These are phyloP conservation scores for Pyrenochaeta sp. DNA, from an alignment of 2,329 filamentous ascomycete species.

Conservation along the genomic window DNA sequence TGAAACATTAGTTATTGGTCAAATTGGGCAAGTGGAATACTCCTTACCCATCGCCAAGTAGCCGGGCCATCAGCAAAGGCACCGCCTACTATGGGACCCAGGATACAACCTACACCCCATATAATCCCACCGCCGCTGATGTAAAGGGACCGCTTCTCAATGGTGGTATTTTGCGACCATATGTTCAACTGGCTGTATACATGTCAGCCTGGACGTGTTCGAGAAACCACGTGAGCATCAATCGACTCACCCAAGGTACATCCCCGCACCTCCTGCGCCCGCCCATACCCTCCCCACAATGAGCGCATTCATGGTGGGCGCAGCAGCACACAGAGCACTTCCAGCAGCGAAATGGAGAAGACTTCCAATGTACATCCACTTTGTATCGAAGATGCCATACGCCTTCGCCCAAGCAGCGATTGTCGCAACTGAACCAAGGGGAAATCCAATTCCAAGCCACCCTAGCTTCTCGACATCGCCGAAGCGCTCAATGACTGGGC, in stretches of 20 bases:
- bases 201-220: background rate
- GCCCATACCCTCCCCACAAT: conserved; percentile 56
- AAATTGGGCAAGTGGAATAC: background rate
- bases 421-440: conserved; percentile 26
- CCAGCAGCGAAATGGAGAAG: conserved; percentile 38
- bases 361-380: conserved; percentile 44
- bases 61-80: conserved; percentile 30
- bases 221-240: conserved; percentile 4
- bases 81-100: conserved; percentile 46
- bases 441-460: conserved; percentile 42
- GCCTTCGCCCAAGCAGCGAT: conserved; percentile 40
- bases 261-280: conserved; percentile 56
- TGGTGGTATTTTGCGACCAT: conserved; percentile 36
- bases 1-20: conserved; percentile 9
- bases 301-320: conserved; percentile 38
- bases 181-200: conserved; percentile 11
- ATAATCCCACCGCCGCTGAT: conserved; percentile 38
- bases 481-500: conserved; percentile 31
- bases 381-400: conserved; percentile 56
- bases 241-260: conserved; percentile 46
- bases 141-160: conserved; percentile 43
- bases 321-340: conserved; percentile 44
- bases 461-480: conserved; percentile 33
- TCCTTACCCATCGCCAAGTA: conserved; percentile 41
- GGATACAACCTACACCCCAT: conserved; percentile 55